Evolutionary conservation across 345 rosid species (phyloP), one percentile per base, ranked within the genome.

Genomic region (Linum trigynum): DNA sequence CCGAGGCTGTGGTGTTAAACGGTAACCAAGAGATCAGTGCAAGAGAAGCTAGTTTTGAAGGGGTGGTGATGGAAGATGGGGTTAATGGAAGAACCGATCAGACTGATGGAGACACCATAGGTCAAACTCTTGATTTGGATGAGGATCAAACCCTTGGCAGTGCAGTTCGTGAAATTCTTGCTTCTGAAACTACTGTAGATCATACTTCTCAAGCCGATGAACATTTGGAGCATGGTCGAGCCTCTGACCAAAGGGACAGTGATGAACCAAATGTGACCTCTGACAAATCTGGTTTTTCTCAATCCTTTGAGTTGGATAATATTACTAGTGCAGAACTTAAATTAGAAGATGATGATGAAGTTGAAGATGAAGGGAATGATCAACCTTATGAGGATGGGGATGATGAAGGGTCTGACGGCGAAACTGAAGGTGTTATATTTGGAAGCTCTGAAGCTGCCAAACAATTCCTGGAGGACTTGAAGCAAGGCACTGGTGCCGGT

Each of bases 371-470:
- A n/a, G 37, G 7, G 3, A 5, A 35, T 4, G 9, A 57, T 32
- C 32, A 23, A 23, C 32, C 32, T 23, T 23, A 16, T 41, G 45
- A 41, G 0, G 45, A 57, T 62, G 84, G 76, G 69, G 80, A 75
- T 51, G 81, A 77, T 65, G 77, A 72, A 64, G 72, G 57, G 48
- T 69, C 65, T 58, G 84, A 79, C 58, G 85, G 75, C 38, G 97
- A 86, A 58, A 76, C 79, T 51, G 97, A 88, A 37, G 82, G 72
- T 59, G 73, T 81, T 83, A 67, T 89, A 48, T 86, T 86, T 83
- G 91, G 84, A 74, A 80, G 80, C 80, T 77, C 94, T 38, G 87
- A 86, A 76, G 90, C 91, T 77, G 95, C 98, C 69, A 82, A 73
- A 74, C 85, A 83, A 66, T 89, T 91, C 76, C 69, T 91, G 78